Evolutionary conservation across 2,329 filamentous ascomycete genomes (phyloP), one percentile per base, ranked within the genome.

Genomic region (Orbilia blumenaviensis): DNA sequence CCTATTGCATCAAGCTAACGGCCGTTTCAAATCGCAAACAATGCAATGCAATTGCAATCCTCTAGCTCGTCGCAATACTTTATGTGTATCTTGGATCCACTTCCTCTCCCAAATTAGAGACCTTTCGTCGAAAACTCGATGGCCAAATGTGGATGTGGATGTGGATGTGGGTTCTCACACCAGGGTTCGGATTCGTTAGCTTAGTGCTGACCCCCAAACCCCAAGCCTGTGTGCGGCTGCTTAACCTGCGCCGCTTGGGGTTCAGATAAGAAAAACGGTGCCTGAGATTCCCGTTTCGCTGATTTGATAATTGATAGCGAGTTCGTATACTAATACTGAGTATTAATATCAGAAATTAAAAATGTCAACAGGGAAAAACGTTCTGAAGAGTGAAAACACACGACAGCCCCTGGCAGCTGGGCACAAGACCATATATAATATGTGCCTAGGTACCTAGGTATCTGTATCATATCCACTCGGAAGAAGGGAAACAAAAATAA

Each of bases 201-300:
- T 42, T 56, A 52, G 63, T 72, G 60, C 60, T 72, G 67, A 72
- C 67, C 67, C 67, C 67, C 67, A 72, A 72, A 61, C 32, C 18
- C 21, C 41, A 42, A 44, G 42, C 52, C 50, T 27, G 62, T n/a
- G 18, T 42, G 50, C 25, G 36, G 21, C 34, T 36, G 46, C 48
- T 27, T 41, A n/a, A n/a, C n/a, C n/a, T n/a, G n/a, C n/a, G n/a
- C n/a, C n/a, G n/a, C n/a, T n/a, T n/a, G n/a, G 25, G 60, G 23
- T 48, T 29, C 29, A 36, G 52, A 56, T 56, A 44, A 54, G 34
- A 66, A 50, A 46, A 44, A 38, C 61, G 44, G 29, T 46, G 21
- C 36, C 60, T 46, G 41, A 27, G 18, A 46, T 46, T 46, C 42
- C 42, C n/a, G 42, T 56, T n/a, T 56, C 52, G 52, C 32, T 38